Percentiles rank a stretch among this genome's conserved stretches.
Evolutionary conservation across 2,329 filamentous ascomycete genomes (phyloP).

Genomic region (Ceratocystis alfenasii): DNA sequence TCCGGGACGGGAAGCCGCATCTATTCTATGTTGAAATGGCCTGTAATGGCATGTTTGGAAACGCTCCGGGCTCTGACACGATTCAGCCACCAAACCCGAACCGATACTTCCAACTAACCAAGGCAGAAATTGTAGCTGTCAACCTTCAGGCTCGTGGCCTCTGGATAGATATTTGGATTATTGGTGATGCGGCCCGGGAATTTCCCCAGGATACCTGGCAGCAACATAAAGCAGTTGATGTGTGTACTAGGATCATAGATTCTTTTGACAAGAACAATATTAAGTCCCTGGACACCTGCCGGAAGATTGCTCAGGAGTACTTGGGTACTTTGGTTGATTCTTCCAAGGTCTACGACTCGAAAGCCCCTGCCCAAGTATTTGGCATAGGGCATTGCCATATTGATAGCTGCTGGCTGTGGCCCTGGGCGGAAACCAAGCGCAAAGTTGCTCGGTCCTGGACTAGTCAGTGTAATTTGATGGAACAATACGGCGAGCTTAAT

Average conservation of each 20-base stretch:
- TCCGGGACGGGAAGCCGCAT: slow-evolving; percentile 76
- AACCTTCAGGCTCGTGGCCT: slow-evolving; percentile 75
- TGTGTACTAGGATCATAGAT: slow-evolving; percentile 82
- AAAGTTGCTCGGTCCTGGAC: slow-evolving; percentile 95
- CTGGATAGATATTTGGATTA: slow-evolving; percentile 91
- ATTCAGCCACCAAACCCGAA: slow-evolving; percentile 86
- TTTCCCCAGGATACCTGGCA: slow-evolving; percentile 83
- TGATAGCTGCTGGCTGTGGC: slow-evolving; percentile 97
- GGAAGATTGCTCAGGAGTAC: slow-evolving; percentile 73
- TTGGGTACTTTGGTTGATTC: slow-evolving; percentile 72
- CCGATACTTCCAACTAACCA: slow-evolving; percentile 61
- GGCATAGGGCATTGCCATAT: slow-evolving; percentile 96
- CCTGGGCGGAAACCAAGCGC: slow-evolving; percentile 92
- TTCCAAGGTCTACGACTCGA: slow-evolving; percentile 67
- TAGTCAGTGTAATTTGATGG: slow-evolving; percentile 90
- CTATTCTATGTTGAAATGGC: slow-evolving; percentile 96
- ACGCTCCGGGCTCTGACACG: slow-evolving; percentile 67
- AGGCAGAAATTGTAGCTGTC: slow-evolving; percentile 78
- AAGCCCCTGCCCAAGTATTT: slow-evolving; percentile 64
- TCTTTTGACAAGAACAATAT: slow-evolving; percentile 71
- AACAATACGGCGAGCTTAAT: slow-evolving; percentile 83
- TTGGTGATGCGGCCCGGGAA: slow-evolving; percentile 81
- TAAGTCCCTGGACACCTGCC: slow-evolving; percentile 64
- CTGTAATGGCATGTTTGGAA: slow-evolving; percentile 97
- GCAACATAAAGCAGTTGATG: slow-evolving; percentile 70